A percentile compares a stretch with the other conserved stretches of the same genome.
Conservation (phyloP, 805 yeast genomes). For the Candida cerambycidarum region DNA sequence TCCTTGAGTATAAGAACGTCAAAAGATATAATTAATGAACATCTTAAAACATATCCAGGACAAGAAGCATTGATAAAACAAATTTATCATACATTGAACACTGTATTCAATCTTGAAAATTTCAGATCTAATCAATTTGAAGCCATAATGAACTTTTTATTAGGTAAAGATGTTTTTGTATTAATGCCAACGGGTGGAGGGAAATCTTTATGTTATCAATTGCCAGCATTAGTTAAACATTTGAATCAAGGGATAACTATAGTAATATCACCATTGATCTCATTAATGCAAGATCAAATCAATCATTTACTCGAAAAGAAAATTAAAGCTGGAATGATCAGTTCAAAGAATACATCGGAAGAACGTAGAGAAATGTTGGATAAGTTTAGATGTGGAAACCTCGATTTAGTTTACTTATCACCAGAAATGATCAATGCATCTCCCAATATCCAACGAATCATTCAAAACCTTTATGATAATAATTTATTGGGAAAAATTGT, state of each 20-base stretch:
- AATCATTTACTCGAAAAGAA: slow-evolving; percentile 66
- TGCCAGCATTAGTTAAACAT: slow-evolving; percentile 75
- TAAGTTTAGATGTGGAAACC: slow-evolving; percentile 59
- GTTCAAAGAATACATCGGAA: slow-evolving; percentile 65
- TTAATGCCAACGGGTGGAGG: slow-evolving; percentile 99
- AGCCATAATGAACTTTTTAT: slow-evolving; percentile 74
- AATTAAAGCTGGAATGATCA: slow-evolving; percentile 84
- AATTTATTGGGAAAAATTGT: slow-evolving; percentile 77
- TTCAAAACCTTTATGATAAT: slow-evolving; percentile 54
- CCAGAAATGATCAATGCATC: slow-evolving; percentile 93
- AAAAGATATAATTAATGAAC: slow-evolving; percentile 12
- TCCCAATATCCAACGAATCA: slow-evolving; percentile 60
- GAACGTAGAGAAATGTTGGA: slow-evolving; percentile 65
- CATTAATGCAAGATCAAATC: slow-evolving; percentile 97
- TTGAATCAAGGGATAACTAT: slow-evolving; percentile 78
- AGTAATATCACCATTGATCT: slow-evolving; percentile 91
- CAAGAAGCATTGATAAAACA: slow-evolving; percentile 66
- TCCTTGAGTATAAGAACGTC: slow-evolving; percentile 24
- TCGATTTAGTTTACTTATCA: slow-evolving; percentile 81
- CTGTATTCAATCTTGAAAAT: slow-evolving; percentile 58
- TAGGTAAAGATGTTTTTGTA: slow-evolving; percentile 87
- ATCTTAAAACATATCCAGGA: slow-evolving; percentile 27
- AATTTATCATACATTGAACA: slow-evolving; percentile 53
- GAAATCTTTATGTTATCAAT: slow-evolving; percentile 90
- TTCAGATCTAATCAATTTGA: slow-evolving; percentile 85